These are phyloP conservation scores for Aspergillus incahuasiensis DNA, from an alignment of 495 filamentous ascomycete species.

Conservation along the genomic window DNA sequence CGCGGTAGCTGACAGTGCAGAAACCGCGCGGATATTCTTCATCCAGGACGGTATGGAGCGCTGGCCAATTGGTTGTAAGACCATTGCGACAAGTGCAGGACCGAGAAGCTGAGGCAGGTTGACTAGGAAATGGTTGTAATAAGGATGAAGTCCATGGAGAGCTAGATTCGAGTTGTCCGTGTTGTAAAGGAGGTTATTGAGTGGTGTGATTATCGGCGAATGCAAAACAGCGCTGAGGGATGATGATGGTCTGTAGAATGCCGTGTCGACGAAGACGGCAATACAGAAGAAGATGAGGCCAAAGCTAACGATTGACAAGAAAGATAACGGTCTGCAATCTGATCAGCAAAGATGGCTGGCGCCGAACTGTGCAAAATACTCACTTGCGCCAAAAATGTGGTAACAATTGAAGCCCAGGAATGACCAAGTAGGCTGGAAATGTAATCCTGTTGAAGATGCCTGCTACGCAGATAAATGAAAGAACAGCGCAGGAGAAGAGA, in stretches of 20 bases:
- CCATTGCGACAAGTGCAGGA: constrained; percentile 70
- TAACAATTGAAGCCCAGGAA: constrained; percentile 75
- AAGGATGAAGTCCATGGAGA: constrained; percentile 85
- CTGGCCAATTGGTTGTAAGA: constrained; percentile 50
- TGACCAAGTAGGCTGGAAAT: constrained; percentile 83
- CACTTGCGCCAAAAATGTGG: constrained; percentile 82
- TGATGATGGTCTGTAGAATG: constrained; percentile 65
- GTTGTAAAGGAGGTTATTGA: constrained; percentile 93
- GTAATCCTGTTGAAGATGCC: constrained; percentile 95
- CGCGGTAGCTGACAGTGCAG: constrained; percentile 74
- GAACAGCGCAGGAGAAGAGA: constrained; percentile 64
- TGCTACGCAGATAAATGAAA: constrained; percentile 76
- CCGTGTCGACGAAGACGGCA: constrained; percentile 76
- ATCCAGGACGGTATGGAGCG: constrained; percentile 44
- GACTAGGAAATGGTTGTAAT: constrained; percentile 79
- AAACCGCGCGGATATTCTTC: constrained; percentile 51
- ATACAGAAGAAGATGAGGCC: constrained; percentile 59
- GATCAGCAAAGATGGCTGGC: constrained; percentile 4
- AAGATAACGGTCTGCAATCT: constrained; percentile 57
- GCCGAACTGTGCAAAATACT: constrained; percentile 19
- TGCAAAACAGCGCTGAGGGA: constrained; percentile 47
- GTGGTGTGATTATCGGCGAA: constrained; percentile 73
- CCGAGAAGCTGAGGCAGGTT: constrained; percentile 89
- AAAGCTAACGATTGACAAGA: constrained; percentile 57
- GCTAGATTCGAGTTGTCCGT: constrained; percentile 70